These are phyloP conservation scores for Cetraspora pellucida DNA, from an alignment of 192 early-diverging fungal genomes.

Conservation along the genomic window DNA sequence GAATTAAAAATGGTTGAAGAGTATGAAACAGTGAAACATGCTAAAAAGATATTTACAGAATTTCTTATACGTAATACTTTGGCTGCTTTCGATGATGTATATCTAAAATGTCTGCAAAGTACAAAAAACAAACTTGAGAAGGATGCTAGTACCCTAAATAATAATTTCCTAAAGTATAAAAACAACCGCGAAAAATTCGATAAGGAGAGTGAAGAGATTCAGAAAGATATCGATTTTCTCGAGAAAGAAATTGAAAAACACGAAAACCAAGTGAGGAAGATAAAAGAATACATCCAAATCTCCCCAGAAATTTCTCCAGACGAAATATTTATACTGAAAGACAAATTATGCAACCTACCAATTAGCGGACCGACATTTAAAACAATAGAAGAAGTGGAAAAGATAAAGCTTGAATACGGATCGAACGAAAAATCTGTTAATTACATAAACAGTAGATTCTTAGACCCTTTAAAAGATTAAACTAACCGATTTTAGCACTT, in stretches of 20 bases:
- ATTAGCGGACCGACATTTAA: constrained; percentile 33
- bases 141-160: constrained; percentile 17
- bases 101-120: constrained; percentile 36
- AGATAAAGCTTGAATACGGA: too few relatives aligned
- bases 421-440: too few relatives aligned
- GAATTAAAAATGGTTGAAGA: not conserved
- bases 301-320: constrained; percentile 18
- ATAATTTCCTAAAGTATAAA: constrained; percentile 32
- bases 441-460: too few relatives aligned
- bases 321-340: constrained; percentile 18
- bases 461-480: too few relatives aligned
- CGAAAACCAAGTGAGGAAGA: too few relatives aligned
- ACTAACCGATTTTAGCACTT: too few relatives aligned
- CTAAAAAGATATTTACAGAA: constrained; percentile 34
- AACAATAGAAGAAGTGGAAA: constrained; percentile 20
- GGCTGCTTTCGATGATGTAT: constrained; percentile 33
- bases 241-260: constrained; percentile 34
- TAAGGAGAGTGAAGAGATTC: constrained; percentile 25
- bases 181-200: constrained; percentile 23
- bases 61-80: constrained; percentile 40
- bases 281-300: too few relatives aligned
- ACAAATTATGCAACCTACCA: constrained; percentile 31
- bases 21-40: constrained; percentile 32
- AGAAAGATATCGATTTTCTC: constrained; percentile 30
- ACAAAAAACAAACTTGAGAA: constrained; percentile 32